Base-by-base conservation (phyloP, 2,329 filamentous ascomycete species). In the Hypoxylon rubiginosum region DNA sequence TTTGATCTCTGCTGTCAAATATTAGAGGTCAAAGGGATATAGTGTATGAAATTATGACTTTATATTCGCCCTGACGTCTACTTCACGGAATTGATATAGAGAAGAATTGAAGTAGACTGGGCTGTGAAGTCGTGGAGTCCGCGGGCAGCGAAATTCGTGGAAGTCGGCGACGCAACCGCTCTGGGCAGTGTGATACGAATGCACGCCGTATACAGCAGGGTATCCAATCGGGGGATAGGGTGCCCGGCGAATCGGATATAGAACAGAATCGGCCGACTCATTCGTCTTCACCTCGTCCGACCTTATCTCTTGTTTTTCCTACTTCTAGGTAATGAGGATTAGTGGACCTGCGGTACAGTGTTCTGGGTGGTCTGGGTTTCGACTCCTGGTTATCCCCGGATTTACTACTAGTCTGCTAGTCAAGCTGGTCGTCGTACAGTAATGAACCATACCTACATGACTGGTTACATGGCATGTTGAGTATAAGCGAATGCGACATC, bases 61-160 rank as follows among this genome's bases (percentile, higher is more conserved):
- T 43, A 43, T 43, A 43, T 43, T 36, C n/a, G 39, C n/a, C 19
- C 43, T 46, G 5, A 46, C 43, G 21, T 21, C 19, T 13, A 13
- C 10, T 36, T 36, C 13, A 13, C 21, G 32, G 9, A 36, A 4
- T 36, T 36, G 32, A 13, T 32, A 13, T 13, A 34, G 32, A 13
- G 32, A 36, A 13, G 32, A 13, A 13, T 36, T 32, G 8, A 32
- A 32, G 8, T 13, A 36, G 32, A 36, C 32, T 36, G 45, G 19
- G 28, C 5, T 36, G 15, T 39, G 45, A 48, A 49, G 46, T 19
- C 7, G 26, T 32, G 57, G 57, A 36, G 13, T 46, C 57, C 57
- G 62, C 57, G 57, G 57, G 26, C n/a, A 53, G 49, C 62, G 52
- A 57, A 39, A n/a, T 52, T 52, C 49, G 48, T 19, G 19, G 13